Evolutionary conservation across 2,329 filamentous ascomycete genomes (phyloP).

Genomic region (Penicillium sp.): DNA sequence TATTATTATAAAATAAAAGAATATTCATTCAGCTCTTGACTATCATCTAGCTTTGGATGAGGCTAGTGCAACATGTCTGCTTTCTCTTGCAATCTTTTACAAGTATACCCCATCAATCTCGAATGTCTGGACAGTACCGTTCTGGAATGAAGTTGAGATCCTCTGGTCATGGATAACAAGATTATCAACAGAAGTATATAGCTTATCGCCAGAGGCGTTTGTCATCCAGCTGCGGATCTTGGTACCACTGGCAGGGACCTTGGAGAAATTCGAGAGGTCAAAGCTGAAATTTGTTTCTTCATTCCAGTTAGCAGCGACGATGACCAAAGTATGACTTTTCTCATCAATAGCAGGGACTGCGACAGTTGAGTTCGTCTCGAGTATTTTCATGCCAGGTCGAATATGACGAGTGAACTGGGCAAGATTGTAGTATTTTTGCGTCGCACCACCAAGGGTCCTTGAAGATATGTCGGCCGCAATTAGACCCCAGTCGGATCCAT

Average conservation of each 20-base stretch:
- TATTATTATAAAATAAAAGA: too few relatives aligned
- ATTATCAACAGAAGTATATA: slow-evolving; percentile 5
- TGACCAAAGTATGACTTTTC: slow-evolving; percentile 10
- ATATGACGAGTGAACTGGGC: slow-evolving; percentile 19
- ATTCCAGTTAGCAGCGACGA: slow-evolving; percentile 18
- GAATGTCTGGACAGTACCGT: slow-evolving; percentile 15
- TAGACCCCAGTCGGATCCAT: slow-evolving; percentile 13
- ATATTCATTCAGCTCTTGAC: too few relatives aligned
- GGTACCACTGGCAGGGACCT: slow-evolving; percentile 10
- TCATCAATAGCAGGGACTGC: slow-evolving; percentile 11
- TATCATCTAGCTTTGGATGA: too few relatives aligned
- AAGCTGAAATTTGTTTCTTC: slow-evolving; percentile 10
- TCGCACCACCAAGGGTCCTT: slow-evolving; percentile 6
- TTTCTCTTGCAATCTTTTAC: neutral
- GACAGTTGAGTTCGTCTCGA: slow-evolving; percentile 13
- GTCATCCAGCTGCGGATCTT: slow-evolving; percentile 12
- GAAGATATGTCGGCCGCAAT: slow-evolving; percentile 12
- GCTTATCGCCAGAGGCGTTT: slow-evolving; percentile 3
- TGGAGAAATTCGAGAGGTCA: slow-evolving; percentile 14
- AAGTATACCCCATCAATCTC: slow-evolving; percentile 10
- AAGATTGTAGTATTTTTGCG: slow-evolving; percentile 14
- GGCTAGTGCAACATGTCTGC: too few relatives aligned
- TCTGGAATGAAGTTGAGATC: slow-evolving; percentile 10
- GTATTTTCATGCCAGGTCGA: slow-evolving; percentile 14
- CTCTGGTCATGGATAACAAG: neutral